Percentiles rank a stretch among this genome's conserved stretches.
phyloP scores from a whole-genome alignment of 805 yeast genomes.

The Candida broadrunensis region DNA sequence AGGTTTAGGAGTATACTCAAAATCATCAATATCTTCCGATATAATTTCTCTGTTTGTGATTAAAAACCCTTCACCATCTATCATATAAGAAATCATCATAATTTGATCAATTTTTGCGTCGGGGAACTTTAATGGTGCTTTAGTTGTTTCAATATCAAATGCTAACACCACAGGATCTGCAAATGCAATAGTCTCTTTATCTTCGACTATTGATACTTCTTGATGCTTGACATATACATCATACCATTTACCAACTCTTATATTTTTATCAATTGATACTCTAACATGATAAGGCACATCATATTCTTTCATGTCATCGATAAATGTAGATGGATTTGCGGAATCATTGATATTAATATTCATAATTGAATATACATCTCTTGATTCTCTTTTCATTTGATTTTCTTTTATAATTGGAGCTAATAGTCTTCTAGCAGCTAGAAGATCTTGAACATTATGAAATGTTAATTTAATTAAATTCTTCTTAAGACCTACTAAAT shows the following conservation, averaged over 20 bases:
- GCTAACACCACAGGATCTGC: constrained; percentile 98
- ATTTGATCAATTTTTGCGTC: constrained; percentile 86
- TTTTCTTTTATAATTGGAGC: constrained; percentile 72
- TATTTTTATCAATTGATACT: constrained; percentile 84
- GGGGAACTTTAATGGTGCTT: constrained; percentile 94
- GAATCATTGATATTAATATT: constrained; percentile 9
- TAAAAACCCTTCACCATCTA: constrained; percentile 93
- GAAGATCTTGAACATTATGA: constrained; percentile 69
- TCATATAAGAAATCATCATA: constrained; percentile 99
- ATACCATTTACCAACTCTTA: constrained; percentile 97
- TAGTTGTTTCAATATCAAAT: constrained; percentile 96
- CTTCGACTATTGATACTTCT: constrained; percentile 51
- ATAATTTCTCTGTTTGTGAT: constrained; percentile 94
- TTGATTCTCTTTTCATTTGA: constrained; percentile 54
- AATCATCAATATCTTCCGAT: constrained; percentile 91
- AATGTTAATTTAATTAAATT: constrained; percentile 67
- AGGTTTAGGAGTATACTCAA: constrained; percentile 96
- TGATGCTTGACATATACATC: constrained; percentile 65
- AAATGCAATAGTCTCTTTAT: constrained; percentile 78
- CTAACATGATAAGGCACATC: constrained; percentile 97
- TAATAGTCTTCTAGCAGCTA: constrained; percentile 68
- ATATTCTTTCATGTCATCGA: constrained; percentile 84
- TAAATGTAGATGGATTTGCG: constrained; percentile 57
- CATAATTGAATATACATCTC: constrained; percentile 62
- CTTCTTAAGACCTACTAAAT: constrained; percentile 71